Conservation (phyloP, 2,329 filamentous ascomycete genomes). For the Fusarium burgessii region DNA sequence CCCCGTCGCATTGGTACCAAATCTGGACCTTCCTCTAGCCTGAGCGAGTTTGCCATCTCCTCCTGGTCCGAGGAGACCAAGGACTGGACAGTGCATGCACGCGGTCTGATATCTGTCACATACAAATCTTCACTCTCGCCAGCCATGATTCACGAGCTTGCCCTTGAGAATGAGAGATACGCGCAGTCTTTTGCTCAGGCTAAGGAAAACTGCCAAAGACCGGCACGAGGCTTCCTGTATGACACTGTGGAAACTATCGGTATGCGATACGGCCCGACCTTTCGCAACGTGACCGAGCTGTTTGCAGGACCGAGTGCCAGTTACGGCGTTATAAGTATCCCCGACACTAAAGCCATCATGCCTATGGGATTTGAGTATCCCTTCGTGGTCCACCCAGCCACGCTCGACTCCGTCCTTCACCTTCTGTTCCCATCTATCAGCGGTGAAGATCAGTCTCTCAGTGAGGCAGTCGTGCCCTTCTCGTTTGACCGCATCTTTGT, state of each 20-base stretch:
- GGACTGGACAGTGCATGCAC: neutral
- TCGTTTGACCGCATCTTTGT: neutral
- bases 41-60: neutral
- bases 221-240: neutral
- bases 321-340: neutral
- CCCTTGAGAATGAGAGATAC: neutral
- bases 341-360: neutral
- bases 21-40: neutral
- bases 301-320: neutral
- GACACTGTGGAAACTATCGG: neutral
- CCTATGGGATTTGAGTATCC: neutral
- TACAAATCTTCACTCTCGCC: neutral
- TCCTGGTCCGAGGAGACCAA: neutral
- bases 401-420: neutral
- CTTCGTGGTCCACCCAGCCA: neutral
- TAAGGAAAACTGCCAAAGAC: neutral
- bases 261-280: neutral
- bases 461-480: neutral
- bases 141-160: neutral
- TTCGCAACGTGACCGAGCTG: neutral
- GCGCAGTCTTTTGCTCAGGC: neutral
- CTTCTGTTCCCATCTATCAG: neutral
- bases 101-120: neutral
- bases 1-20: neutral
- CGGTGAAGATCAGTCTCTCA: neutral